phyloP scores from a whole-genome alignment of 2,329 filamentous ascomycete genomes.

The Sporothrix curviconia region DNA sequence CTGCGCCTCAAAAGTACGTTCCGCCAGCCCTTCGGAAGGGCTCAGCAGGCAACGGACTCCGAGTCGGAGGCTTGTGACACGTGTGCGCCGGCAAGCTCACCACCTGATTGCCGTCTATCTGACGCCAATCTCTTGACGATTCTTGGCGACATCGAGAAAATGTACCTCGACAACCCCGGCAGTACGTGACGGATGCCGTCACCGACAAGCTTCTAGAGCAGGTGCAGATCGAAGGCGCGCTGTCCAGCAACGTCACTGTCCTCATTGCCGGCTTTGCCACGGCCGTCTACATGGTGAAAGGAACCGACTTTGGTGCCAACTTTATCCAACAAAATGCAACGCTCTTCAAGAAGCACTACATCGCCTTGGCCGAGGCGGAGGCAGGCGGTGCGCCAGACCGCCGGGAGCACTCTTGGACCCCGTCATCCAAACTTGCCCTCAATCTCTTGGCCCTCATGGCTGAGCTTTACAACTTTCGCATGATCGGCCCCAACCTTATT shows the following conservation, averaged over 20 bases:
- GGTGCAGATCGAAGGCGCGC: slow-evolving; percentile 67
- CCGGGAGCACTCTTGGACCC: slow-evolving; percentile 9
- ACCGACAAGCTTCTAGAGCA: slow-evolving; percentile 73
- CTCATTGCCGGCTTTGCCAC: slow-evolving; percentile 85
- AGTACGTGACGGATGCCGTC: slow-evolving; percentile 76
- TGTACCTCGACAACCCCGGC: slow-evolving; percentile 84
- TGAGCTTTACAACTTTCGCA: slow-evolving; percentile 86
- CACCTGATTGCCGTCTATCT: slow-evolving; percentile 89
- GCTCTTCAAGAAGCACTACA: slow-evolving; percentile 63
- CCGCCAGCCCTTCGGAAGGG: slow-evolving; percentile 74
- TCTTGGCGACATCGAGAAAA: slow-evolving; percentile 68
- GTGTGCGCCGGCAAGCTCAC: slow-evolving; percentile 73
- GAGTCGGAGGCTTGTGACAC: slow-evolving; percentile 60
- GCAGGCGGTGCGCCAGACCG: slow-evolving; percentile 22
- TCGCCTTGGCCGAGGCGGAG: slow-evolving; percentile 29
- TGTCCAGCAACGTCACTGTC: slow-evolving; percentile 86
- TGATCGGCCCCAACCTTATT: slow-evolving; percentile 73
- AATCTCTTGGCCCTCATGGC: slow-evolving; percentile 80
- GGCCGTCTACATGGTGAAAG: slow-evolving; percentile 78
- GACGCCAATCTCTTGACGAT: slow-evolving; percentile 86
- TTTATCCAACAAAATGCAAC: slow-evolving; percentile 54
- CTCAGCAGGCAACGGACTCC: slow-evolving; percentile 27
- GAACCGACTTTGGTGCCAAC: slow-evolving; percentile 83
- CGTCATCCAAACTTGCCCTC: slow-evolving; percentile 52
- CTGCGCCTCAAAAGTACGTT: slow-evolving; percentile 64